phyloP scores from a whole-genome alignment of 345 rosid species.

The Bruguiera gymnorhiza region DNA sequence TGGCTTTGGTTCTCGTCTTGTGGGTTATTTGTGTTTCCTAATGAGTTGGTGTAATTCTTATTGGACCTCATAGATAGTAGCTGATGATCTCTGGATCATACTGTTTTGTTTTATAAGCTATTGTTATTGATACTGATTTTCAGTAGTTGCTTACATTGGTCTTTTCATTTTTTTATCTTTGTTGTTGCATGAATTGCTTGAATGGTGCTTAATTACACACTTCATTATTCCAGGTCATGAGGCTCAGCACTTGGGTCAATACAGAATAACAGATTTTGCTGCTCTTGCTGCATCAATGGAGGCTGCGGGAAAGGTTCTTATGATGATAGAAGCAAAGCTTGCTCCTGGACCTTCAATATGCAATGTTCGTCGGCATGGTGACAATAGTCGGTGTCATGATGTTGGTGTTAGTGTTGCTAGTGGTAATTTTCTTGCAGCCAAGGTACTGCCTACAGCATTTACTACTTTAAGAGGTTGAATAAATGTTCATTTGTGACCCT shows the following conservation, averaged over 20 bases:
- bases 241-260: constrained; percentile 66
- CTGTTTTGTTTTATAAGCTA: no score
- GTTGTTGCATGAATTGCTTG: constrained; percentile 1
- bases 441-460: constrained; percentile 37
- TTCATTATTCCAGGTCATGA: constrained; percentile 49
- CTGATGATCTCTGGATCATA: no score
- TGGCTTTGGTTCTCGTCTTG: neutral
- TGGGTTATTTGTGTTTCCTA: neutral
- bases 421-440: constrained; percentile 97
- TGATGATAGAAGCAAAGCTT: constrained; percentile 88
- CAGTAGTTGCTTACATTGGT: no score
- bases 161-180: neutral
- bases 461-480: neutral
- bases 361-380: constrained; percentile 84
- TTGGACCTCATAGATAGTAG: no score
- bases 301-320: constrained; percentile 85
- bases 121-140: no score
- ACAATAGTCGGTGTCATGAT: constrained; percentile 80
- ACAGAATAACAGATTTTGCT: constrained; percentile 79
- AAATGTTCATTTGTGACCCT: neutral
- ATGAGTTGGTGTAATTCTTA: neutral
- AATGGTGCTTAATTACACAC: neutral
- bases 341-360: constrained; percentile 94
- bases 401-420: constrained; percentile 93
- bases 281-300: constrained; percentile 86